Percentiles rank a stretch among this genome's conserved stretches.
phyloP scores from a whole-genome alignment of 2,329 filamentous ascomycete genomes.

The Aspergillus awamori region DNA sequence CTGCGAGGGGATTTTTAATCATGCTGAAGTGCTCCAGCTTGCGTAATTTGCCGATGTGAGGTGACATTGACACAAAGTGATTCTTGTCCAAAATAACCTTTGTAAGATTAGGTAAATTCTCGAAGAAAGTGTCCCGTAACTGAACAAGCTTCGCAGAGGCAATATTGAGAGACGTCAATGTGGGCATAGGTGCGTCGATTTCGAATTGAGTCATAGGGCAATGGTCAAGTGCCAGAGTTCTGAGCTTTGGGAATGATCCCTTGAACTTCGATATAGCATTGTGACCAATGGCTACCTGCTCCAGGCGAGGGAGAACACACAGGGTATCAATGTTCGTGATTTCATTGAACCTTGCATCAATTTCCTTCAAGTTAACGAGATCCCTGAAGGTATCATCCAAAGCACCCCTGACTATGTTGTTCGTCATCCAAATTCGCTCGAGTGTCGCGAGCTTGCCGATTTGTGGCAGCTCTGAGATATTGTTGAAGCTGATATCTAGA shows the following conservation, averaged over 20 bases:
- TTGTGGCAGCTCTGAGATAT: constrained; percentile 75
- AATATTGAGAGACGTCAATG: constrained; percentile 82
- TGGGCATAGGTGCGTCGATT: constrained; percentile 73
- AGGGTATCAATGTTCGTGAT: constrained; percentile 88
- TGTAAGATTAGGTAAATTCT: constrained; percentile 82
- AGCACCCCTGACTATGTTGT: constrained; percentile 79
- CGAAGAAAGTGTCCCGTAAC: constrained; percentile 82
- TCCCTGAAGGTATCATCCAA: constrained; percentile 73
- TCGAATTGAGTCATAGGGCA: constrained; percentile 96
- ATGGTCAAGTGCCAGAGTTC: constrained; percentile 85
- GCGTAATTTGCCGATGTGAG: constrained; percentile 79
- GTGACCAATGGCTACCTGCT: constrained; percentile 87
- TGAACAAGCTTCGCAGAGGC: constrained; percentile 89
- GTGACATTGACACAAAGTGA: constrained; percentile 87
- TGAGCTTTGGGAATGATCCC: constrained; percentile 81
- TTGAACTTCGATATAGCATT: constrained; percentile 89
- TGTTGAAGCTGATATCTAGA: constrained; percentile 95
- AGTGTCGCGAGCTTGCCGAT: constrained; percentile 78
- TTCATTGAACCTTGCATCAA: constrained; percentile 92
- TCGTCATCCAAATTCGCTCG: constrained; percentile 91
- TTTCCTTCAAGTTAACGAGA: constrained; percentile 78
- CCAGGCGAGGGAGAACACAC: constrained; percentile 78
- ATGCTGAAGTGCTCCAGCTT: constrained; percentile 91
- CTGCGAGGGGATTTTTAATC: constrained; percentile 83
- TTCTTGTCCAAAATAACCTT: constrained; percentile 91